Percentiles rank a stretch among this genome's conserved stretches.
phyloP scores from a whole-genome alignment of 2,329 filamentous ascomycete genomes.

The Claviceps capensis region DNA sequence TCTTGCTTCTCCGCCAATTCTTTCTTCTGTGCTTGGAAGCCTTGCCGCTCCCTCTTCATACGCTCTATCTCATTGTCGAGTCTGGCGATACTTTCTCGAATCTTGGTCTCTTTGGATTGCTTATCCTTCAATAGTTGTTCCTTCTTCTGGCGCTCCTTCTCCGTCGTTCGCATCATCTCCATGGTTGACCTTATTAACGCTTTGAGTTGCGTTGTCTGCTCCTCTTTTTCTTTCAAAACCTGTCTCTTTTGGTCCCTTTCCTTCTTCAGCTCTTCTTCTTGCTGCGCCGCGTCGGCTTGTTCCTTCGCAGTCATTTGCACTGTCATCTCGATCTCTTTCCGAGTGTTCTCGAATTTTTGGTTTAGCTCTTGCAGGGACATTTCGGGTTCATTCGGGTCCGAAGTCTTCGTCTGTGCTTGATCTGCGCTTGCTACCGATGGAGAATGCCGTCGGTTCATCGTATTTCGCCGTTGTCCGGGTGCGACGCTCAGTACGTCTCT shows the following conservation, averaged over 20 bases:
- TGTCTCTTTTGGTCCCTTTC: constrained; percentile 70
- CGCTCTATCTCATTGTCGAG: constrained; percentile 51
- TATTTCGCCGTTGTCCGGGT: constrained; percentile 29
- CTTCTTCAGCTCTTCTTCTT: constrained; percentile 53
- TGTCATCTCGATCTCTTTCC: constrained; percentile 72
- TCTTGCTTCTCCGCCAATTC: constrained; percentile 38
- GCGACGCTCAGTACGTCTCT: constrained; percentile 46
- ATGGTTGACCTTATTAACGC: constrained; percentile 70
- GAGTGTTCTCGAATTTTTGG: constrained; percentile 63
- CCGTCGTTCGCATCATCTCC: constrained; percentile 65
- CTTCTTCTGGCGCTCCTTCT: constrained; percentile 65
- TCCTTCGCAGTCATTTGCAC: constrained; percentile 57
- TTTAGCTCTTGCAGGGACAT: constrained; percentile 67
- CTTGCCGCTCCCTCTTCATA: constrained; percentile 42
- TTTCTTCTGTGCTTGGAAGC: constrained; percentile 39
- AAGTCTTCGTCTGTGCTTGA: constrained; percentile 31
- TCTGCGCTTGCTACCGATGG: constrained; percentile 51
- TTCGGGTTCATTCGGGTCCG: constrained; percentile 39
- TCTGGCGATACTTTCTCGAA: constrained; percentile 55
- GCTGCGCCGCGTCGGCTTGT: constrained; percentile 53
- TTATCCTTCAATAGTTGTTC: constrained; percentile 60
- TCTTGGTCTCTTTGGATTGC: constrained; percentile 51
- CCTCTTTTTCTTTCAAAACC: constrained; percentile 77
- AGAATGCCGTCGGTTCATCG: constrained; percentile 61
- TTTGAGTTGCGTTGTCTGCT: constrained; percentile 72